These are phyloP conservation scores for Przewalskia tangutica DNA, from an alignment of 257 asterid genomes.

Conservation along the genomic window DNA sequence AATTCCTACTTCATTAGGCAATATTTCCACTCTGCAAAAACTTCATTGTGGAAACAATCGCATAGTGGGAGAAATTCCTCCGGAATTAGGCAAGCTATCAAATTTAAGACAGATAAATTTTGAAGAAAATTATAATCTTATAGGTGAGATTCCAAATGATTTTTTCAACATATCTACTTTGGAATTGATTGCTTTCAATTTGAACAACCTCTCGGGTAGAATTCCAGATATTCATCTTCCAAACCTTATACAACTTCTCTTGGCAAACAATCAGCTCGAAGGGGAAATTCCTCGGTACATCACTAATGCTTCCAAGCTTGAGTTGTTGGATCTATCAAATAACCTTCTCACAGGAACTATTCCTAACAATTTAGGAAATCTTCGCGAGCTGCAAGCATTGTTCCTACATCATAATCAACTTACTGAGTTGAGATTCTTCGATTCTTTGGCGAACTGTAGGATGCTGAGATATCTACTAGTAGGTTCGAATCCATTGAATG, in stretches of 20 bases:
- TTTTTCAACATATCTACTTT: conserved; percentile 29
- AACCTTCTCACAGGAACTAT: conserved; percentile 18
- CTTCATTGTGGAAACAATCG: conserved; percentile 12
- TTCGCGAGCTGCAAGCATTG: conserved; percentile 11
- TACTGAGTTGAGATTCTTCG: conserved; percentile 15
- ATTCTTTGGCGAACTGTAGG: conserved; percentile 22
- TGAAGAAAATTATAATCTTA: conserved; percentile 10
- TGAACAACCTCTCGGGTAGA: conserved; percentile 16
- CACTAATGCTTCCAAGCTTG: conserved; percentile 21
- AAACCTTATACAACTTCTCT: conserved; percentile 16
- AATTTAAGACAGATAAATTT: conserved; percentile 13
- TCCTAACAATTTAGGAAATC: conserved; percentile 26
- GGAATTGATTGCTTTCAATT: conserved; percentile 10
- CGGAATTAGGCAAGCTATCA: conserved; percentile 15
- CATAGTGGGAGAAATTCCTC: conserved; percentile 22
- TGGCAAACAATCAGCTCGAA: too few relatives aligned
- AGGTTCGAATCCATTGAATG: conserved; percentile 18
- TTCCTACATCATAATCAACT: conserved; percentile 17
- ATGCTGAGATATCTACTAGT: conserved; percentile 12
- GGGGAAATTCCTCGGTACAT: conserved; percentile 1
- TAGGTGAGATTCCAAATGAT: conserved; percentile 22
- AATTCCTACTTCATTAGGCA: conserved; percentile 23
- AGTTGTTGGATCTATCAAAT: conserved; percentile 10
- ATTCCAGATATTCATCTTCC: conserved; percentile 22
- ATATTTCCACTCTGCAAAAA: conserved; percentile 21